Conservation (phyloP, 2,329 filamentous ascomycete genomes). For the Alternaria sp. region DNA sequence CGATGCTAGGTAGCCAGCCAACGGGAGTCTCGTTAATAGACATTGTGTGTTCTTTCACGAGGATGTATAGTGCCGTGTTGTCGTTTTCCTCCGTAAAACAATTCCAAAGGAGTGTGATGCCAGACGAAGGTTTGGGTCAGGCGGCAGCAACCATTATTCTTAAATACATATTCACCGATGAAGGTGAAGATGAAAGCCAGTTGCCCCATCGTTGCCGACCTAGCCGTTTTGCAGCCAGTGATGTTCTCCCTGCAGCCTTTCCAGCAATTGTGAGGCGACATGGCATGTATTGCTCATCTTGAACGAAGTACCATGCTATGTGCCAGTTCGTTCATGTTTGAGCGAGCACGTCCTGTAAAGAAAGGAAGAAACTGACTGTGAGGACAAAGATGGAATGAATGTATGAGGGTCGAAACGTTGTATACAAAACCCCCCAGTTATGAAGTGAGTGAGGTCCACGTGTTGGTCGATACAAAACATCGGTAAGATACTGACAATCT, state of each 20-base stretch:
- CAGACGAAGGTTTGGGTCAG: too few relatives aligned
- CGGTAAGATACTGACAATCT: not conserved
- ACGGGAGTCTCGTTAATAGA: too few relatives aligned
- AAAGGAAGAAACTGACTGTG: too few relatives aligned
- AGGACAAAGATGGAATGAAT: not conserved
- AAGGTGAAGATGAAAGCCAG: not conserved
- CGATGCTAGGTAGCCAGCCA: too few relatives aligned
- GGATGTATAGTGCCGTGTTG: not conserved
- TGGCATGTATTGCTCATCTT: not conserved
- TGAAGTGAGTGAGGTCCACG: not conserved
- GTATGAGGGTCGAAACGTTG: not conserved
- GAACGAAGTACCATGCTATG: fast-evolving
- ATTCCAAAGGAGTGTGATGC: too few relatives aligned
- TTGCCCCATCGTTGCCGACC: not conserved
- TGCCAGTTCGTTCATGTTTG: fast-evolving
- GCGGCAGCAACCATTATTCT: not conserved
- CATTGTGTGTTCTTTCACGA: too few relatives aligned
- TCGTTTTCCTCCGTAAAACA: too few relatives aligned
- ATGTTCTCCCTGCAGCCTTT: fast-evolving
- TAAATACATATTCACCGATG: not conserved
- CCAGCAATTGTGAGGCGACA: not conserved
- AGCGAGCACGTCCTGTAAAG: too few relatives aligned
- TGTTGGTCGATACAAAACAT: not conserved
- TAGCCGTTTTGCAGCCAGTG: fast-evolving
- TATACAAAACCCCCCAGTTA: not conserved